Evolutionary conservation across 163 green algal genomes (phyloP).

Genomic region (Chloromonas sp.): DNA sequence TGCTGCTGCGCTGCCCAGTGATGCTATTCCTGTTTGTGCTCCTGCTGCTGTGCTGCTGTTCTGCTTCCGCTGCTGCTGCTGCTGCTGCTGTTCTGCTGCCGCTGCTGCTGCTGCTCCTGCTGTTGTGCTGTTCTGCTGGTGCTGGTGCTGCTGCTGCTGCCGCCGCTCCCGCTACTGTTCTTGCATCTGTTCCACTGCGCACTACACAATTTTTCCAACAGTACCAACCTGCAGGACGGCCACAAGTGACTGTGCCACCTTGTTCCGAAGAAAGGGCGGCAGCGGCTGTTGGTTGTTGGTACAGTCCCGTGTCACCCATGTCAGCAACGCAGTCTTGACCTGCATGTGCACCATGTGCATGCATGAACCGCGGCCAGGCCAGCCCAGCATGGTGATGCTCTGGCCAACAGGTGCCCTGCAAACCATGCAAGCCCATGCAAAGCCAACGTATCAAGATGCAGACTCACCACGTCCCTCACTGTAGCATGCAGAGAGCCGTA

Average conservation of each 20-base stretch:
- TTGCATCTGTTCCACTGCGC: neutral
- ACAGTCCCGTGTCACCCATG: conserved; percentile 52
- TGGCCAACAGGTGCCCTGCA: neutral
- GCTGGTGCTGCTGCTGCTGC: neutral
- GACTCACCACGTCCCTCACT: conserved; percentile 7
- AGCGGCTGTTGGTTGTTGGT: conserved; percentile 25
- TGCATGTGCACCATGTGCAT: neutral
- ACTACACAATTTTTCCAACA: neutral
- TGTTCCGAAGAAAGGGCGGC: conserved; percentile 86
- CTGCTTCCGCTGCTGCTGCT: neutral
- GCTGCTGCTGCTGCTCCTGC: neutral
- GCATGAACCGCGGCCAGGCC: neutral
- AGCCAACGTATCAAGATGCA: neutral
- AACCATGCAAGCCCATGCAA: no score
- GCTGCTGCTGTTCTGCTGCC: neutral
- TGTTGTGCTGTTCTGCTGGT: neutral
- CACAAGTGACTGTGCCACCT: conserved; percentile 81
- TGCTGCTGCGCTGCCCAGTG: conserved; percentile 12
- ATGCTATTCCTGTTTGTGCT: neutral
- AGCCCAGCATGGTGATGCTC: neutral
- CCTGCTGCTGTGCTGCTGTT: neutral
- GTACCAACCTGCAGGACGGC: conserved; percentile 52
- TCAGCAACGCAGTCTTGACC: conserved; percentile 47
- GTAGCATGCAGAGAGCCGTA: conserved; percentile 14
- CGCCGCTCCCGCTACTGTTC: neutral